Evolutionary conservation across 257 asterid species (phyloP), one percentile per base, ranked within the genome.

Genomic region (Lavandula angustifolia): DNA sequence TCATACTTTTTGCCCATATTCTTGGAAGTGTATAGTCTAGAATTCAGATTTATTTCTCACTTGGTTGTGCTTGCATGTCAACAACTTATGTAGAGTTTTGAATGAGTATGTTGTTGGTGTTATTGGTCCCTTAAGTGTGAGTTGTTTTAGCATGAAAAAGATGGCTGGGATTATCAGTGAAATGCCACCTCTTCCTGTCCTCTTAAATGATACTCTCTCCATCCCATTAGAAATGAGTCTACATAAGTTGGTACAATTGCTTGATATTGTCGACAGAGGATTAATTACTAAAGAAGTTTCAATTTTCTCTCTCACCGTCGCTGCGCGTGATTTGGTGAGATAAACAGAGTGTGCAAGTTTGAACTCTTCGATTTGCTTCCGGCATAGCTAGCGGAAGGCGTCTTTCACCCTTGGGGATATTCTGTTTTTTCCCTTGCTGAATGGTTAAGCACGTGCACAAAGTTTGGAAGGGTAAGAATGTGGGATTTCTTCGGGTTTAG

Each of bases 391-490:
- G 64, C 33, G 38, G 34, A 50, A 67, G 61, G 55, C 66, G 60
- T 77, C 66, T 43, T 63, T 66, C 49, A 1, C 2, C 1, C 2
- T 22, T 22, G 27, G 1, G 27, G 27, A 22, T 22, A 0, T 22
- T 22, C 27, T 22, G 27, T 2, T 22, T 22, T 3, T 43, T 60
- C n/a, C n/a, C 4, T 7, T 63, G 80, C 81, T 79, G 75, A 71
- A 92, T 92, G 97, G 96, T 94, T 73, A 43, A 43, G 49, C 49
- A 90, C 80, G 91, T 85, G 76, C 74, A 89, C 87, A 67, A 92
- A 84, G 94, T 76, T 34, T 92, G 98, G 98, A 87, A 89, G 86
- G 98, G 97, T 54, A 87, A 81, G 80, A 92, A 92, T 81, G 98
- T 92, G 78, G 85, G 96, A 82, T 77, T 67, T 55, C 48, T 72